phyloP scores from a whole-genome alignment of 1,139 yeast species.

The Blastobotrys raffinosifermentans region DNA sequence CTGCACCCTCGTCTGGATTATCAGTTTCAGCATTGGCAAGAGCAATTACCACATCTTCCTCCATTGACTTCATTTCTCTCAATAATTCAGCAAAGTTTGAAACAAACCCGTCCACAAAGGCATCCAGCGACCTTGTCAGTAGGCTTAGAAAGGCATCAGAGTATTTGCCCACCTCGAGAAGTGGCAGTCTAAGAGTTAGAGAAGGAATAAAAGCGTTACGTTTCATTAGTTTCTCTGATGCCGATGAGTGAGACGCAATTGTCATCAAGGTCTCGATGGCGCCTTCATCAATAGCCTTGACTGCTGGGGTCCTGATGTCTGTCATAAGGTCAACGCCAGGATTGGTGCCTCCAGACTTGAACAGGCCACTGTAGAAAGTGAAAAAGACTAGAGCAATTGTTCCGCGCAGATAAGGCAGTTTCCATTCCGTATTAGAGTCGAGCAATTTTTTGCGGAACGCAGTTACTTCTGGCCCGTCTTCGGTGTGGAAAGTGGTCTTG shows the following conservation, averaged over 20 bases:
- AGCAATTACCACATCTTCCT: conserved; percentile 69
- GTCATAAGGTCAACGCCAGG: conserved; percentile 32
- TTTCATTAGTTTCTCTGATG: conserved; percentile 19
- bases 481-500: conserved; percentile 7
- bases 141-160: conserved; percentile 20
- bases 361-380: conserved; percentile 65
- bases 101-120: conserved; percentile 56
- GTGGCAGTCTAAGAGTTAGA: conserved; percentile 3
- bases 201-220: conserved; percentile 5
- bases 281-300: conserved; percentile 56
- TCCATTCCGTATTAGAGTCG: conserved; percentile 22
- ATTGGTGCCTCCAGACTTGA: conserved; percentile 38
- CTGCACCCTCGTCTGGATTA: conserved; percentile 38
- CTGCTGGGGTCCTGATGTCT: conserved; percentile 43
- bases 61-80: conserved; percentile 74
- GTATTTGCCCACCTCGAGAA: conserved; percentile 13
- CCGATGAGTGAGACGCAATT: conserved; percentile 60
- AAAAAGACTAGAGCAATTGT: conserved; percentile 55
- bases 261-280: conserved; percentile 76
- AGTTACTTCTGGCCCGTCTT: background rate
- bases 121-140: conserved; percentile 23
- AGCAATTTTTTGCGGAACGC: background rate
- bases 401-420: conserved; percentile 41
- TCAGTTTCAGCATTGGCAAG: conserved; percentile 33
- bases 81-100: conserved; percentile 72